Base-by-base conservation (phyloP, 2,329 filamentous ascomycete species). In the Sclerotiophoma versabilis region DNA sequence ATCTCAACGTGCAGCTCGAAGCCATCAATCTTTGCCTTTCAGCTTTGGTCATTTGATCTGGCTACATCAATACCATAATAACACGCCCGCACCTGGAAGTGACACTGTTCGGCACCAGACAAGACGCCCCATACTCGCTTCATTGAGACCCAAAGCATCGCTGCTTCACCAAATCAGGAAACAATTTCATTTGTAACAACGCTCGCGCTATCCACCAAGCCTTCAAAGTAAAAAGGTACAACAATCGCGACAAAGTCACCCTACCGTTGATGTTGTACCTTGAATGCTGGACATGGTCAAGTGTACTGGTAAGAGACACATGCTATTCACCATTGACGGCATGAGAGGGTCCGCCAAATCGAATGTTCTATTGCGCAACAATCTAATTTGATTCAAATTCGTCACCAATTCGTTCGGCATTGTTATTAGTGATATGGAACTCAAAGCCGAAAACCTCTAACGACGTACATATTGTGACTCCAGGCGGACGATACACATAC, bases 281-380 rank as follows among this genome's bases (percentile, higher is more conserved):
- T 45, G 15, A 70, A 86, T 20, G 79, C 87, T 62, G 86, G 86
- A 14, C 84, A 83, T 45, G 84, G 83, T 0, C 82, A 86, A 63
- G 77, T 79, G 3, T 84, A 84, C 5, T 54, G 43, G 50, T 6
- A 37, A 6, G 30, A 54, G 23, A 30, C 33, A 8, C 32, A 77
- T 83, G 29, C 69, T 85, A 27, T 46, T 56, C 22, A 48, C 42
- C 6, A 41, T 52, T 4, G 47, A 47, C 11, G 47, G 47, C 9
- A 52, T 47, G 47, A 50, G 47, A 9, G 34, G 47, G 15, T 46
- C 52, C n/a, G 22, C 27, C 5, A 56, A 43, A 42, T 47, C 47
- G 6, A 34, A 52, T 15, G 17, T 43, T 17, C 27, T 34, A 6
- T 43, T 43, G 41, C 38, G 51, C 4, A 50, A 55, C 25, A n/a